These are phyloP conservation scores for Penstemon eatonii DNA, from an alignment of 257 asterid species.

Conservation along the genomic window DNA sequence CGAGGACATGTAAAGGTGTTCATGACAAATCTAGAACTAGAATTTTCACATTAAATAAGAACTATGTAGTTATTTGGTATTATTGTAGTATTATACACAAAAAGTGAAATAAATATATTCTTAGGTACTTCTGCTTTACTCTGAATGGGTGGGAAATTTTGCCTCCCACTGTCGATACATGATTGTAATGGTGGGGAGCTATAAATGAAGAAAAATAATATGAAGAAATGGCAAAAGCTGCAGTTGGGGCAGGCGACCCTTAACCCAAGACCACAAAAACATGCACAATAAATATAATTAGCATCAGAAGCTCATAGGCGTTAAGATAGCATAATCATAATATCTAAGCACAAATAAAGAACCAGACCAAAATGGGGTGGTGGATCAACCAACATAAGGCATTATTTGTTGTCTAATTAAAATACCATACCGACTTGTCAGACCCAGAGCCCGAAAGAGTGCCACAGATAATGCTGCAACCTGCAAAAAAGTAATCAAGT, in stretches of 20 bases:
- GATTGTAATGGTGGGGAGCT: not conserved
- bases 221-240: not conserved
- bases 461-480: constrained; percentile 89
- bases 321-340: constrained; percentile 14
- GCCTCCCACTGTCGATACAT: not conserved
- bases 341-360: constrained; percentile 12
- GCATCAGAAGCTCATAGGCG: constrained; percentile 12
- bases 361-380: not conserved
- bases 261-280: not conserved
- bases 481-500: constrained; percentile 46
- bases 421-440: constrained; percentile 65
- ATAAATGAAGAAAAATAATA: not conserved
- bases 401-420: constrained; percentile 15
- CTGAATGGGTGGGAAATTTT: not conserved
- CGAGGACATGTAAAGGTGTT: not conserved
- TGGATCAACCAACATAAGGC: constrained; percentile 16
- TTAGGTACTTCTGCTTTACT: not conserved
- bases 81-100: too few species aligned
- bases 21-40: constrained; percentile 1
- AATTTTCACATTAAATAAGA: not conserved
- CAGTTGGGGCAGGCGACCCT: not conserved
- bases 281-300: not conserved
- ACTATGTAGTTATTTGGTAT: not conserved
- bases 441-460: constrained; percentile 84
- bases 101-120: not conserved